These are phyloP conservation scores for Clonostachys rosea DNA, from an alignment of 2,329 filamentous ascomycete genomes.

Conservation along the genomic window DNA sequence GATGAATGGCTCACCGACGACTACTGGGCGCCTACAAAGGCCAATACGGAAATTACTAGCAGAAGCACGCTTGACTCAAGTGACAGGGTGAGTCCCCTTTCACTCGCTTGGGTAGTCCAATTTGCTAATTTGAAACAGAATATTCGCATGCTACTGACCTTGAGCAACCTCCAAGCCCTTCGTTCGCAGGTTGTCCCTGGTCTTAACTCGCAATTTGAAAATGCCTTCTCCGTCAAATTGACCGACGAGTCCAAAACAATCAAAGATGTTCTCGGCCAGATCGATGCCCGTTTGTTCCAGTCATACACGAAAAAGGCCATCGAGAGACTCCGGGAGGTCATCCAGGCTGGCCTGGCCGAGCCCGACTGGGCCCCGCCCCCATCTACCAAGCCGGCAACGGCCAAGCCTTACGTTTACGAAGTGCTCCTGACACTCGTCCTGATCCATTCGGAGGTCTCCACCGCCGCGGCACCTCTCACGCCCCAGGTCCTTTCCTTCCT, in stretches of 20 bases:
- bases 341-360: slow-evolving; percentile 67
- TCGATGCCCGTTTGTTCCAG: slow-evolving; percentile 86
- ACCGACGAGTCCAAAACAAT: slow-evolving; percentile 93
- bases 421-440: slow-evolving; percentile 81
- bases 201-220: slow-evolving; percentile 90
- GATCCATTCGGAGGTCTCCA: slow-evolving; percentile 85
- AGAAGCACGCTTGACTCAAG: slow-evolving; percentile 47
- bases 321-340: slow-evolving; percentile 61
- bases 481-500: slow-evolving; percentile 80
- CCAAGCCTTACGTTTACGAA: slow-evolving; percentile 85
- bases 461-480: slow-evolving; percentile 72
- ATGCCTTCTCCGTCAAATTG: slow-evolving; percentile 87
- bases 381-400: slow-evolving; percentile 61
- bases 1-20: slow-evolving; percentile 53
- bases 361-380: slow-evolving; percentile 65
- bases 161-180: slow-evolving; percentile 86
- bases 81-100: slow-evolving; percentile 43
- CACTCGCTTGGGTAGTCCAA: background rate
- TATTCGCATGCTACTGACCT: slow-evolving; percentile 86
- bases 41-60: slow-evolving; percentile 27
- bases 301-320: slow-evolving; percentile 82
- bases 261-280: slow-evolving; percentile 83
- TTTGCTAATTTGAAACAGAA: slow-evolving; percentile 50
- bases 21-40: slow-evolving; percentile 31
- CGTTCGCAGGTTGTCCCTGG: slow-evolving; percentile 78